Base-by-base conservation (phyloP, 2,329 filamentous ascomycete species). In the Lachnellula suecica region DNA sequence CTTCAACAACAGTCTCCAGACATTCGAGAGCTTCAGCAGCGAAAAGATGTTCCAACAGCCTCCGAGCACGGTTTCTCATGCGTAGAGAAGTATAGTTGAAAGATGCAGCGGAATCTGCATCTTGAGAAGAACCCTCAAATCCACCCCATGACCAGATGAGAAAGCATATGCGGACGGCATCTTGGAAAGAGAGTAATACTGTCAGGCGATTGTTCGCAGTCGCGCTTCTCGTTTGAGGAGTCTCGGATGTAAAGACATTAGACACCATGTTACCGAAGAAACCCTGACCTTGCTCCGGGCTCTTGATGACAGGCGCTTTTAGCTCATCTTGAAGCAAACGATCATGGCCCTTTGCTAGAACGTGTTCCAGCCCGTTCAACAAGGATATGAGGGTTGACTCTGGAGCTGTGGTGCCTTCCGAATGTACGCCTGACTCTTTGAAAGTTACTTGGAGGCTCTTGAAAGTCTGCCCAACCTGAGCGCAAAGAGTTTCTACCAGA, bases 261-360 rank as follows among this genome's bases (percentile, higher is more conserved):
- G 91, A 94, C 1, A 96, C 89, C 83, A 97, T 96, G 61, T 90
- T 96, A 41, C 91, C 91, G 65, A 97, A 96, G 67, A 97, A 93
- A 4, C 91, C 87, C 66, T 92, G 89, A 13, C 87, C 83, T 60
- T 90, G 88, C 64, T 95, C 89, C 20, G 91, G 89, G 54, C 84
- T 87, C 72, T 96, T 96, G 40, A 79, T 74, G 29, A 83, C 74
- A 50, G 85, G 82, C 40, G 79, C 78, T 57, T 82, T 83, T 37
- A 84, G 81, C 70, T 96, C 91, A 61, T 96, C 91, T 22, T 79
- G 75, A 46, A 92, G 72, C 19, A 97, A 75, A 52, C 87, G 86
- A 62, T 96, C 89, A 69, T 99, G 94, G 4, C 88, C 91, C 62
- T 85, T 84, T 17, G 92, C 92, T 52, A 99, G 76, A 22, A 96